A percentile compares a stretch with the other conserved stretches of the same genome.
Conservation (phyloP, 148 eudicot genomes). For the Rhododendron henanense region DNA sequence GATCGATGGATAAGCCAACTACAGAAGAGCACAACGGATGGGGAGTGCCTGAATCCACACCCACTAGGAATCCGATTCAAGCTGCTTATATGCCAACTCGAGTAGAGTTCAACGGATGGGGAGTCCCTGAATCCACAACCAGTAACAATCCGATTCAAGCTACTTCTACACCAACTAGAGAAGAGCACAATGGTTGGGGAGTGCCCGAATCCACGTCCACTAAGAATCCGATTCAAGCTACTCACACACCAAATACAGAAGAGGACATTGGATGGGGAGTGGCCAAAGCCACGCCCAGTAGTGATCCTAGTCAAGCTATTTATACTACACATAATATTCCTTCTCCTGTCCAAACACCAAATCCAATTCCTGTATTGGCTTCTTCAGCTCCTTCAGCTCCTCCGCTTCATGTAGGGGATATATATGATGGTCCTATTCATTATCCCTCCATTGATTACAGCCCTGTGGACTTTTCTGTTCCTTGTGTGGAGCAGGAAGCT, state of each 20-base stretch:
- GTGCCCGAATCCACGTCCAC: slow-evolving; percentile 17
- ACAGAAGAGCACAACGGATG: slow-evolving; percentile 48
- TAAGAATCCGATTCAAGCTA: background rate
- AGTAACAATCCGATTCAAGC: background rate
- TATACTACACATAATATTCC: background rate
- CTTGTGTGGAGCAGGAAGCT: slow-evolving; percentile 4
- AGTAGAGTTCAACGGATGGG: background rate
- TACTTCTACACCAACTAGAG: slow-evolving; percentile 18
- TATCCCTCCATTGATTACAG: slow-evolving; percentile 46
- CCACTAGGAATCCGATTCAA: slow-evolving; percentile 1
- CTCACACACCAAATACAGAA: background rate
- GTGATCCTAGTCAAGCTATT: background rate
- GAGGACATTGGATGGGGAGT: background rate
- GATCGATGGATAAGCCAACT: slow-evolving; percentile 37
- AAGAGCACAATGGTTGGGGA: slow-evolving; percentile 55
- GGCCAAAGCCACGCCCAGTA: background rate
- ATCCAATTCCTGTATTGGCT: slow-evolving; percentile 15
- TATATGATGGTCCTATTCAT: slow-evolving; percentile 29
- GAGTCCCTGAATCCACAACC: background rate
- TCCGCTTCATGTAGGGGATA: slow-evolving; percentile 32
- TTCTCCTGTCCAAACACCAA: slow-evolving; percentile 1
- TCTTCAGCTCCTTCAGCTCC: slow-evolving; percentile 53
- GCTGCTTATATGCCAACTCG: slow-evolving; percentile 6
- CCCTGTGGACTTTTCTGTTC: slow-evolving; percentile 36
- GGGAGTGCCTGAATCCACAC: slow-evolving; percentile 28